Conservation (phyloP, 257 asterid species). For the Nicotiana sylvestris region DNA sequence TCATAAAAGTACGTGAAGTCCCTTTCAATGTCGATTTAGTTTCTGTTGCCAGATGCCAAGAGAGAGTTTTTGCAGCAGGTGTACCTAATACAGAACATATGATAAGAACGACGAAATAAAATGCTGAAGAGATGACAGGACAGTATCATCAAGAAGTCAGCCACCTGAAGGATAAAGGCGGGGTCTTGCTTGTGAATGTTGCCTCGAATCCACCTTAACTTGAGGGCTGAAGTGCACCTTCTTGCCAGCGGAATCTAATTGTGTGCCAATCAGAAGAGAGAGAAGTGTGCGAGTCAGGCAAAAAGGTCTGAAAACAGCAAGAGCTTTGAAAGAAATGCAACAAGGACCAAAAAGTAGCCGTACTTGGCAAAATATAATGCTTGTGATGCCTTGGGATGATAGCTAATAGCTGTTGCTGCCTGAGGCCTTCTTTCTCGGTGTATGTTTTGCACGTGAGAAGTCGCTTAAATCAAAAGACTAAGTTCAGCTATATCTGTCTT, state of each 20-base stretch:
- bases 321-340: neutral
- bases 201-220: slow-evolving; percentile 45
- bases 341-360: slow-evolving; percentile 18
- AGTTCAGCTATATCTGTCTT: slow-evolving; percentile 24
- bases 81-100: slow-evolving; percentile 35
- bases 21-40: slow-evolving; percentile 81
- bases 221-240: slow-evolving; percentile 83
- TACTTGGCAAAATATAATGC: slow-evolving; percentile 91
- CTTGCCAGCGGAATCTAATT: slow-evolving; percentile 68
- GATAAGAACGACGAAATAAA: neutral
- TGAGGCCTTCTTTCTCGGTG: slow-evolving; percentile 74
- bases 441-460: slow-evolving; percentile 81
- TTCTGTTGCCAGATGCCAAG: slow-evolving; percentile 98
- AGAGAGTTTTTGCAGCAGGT: slow-evolving; percentile 74
- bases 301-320: neutral
- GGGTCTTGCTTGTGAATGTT: slow-evolving; percentile 47
- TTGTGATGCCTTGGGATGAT: slow-evolving; percentile 96
- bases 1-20: slow-evolving; percentile 45
- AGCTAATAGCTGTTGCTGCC: slow-evolving; percentile 91
- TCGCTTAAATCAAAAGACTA: slow-evolving; percentile 28
- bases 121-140: neutral
- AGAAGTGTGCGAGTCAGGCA: neutral
- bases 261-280: slow-evolving; percentile 12
- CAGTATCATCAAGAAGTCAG: slow-evolving; percentile 13
- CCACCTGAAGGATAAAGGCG: slow-evolving; percentile 67